phyloP scores from a whole-genome alignment of 2,329 filamentous ascomycete genomes.

The Rhynchosporium graminicola region DNA sequence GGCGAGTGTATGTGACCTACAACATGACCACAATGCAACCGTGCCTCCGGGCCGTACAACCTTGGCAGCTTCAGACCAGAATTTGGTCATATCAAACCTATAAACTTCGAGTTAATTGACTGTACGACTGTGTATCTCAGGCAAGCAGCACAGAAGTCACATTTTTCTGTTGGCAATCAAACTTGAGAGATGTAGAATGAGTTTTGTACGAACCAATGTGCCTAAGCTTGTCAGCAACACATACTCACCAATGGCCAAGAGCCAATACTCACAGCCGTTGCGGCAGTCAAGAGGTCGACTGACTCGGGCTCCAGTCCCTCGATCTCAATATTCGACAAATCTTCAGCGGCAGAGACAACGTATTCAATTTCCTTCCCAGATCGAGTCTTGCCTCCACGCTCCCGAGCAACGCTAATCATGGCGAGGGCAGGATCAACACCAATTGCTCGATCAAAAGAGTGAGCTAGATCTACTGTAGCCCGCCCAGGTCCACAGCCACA shows the following conservation, averaged over 20 bases:
- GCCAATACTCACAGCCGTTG: slow-evolving; percentile 25
- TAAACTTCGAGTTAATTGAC: background rate
- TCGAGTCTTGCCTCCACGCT: slow-evolving; percentile 31
- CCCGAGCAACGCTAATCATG: slow-evolving; percentile 37
- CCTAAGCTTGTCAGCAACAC: slow-evolving; percentile 29
- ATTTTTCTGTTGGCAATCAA: background rate
- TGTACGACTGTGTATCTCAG: too few relatives aligned
- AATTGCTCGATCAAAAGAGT: slow-evolving; percentile 33
- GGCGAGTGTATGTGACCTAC: slow-evolving; percentile 20
- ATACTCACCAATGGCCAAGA: background rate
- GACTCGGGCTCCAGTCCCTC: slow-evolving; percentile 23
- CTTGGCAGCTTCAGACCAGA: slow-evolving; percentile 48
- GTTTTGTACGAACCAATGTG: slow-evolving; percentile 47
- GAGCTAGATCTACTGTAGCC: slow-evolving; percentile 36
- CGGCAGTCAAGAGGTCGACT: slow-evolving; percentile 37
- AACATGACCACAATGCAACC: slow-evolving; percentile 47
- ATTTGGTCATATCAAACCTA: slow-evolving; percentile 46
- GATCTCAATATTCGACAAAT: slow-evolving; percentile 30
- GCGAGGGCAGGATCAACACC: slow-evolving; percentile 36
- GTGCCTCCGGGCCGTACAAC: slow-evolving; percentile 51
- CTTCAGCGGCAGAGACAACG: slow-evolving; percentile 33
- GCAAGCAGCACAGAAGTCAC: background rate
- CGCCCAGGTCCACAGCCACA: slow-evolving; percentile 40
- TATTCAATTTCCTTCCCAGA: slow-evolving; percentile 30
- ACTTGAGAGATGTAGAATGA: background rate